Evolutionary conservation across 768 basidiomycete species (phyloP).

Genomic region (Candolleomyces aberdarensis): DNA sequence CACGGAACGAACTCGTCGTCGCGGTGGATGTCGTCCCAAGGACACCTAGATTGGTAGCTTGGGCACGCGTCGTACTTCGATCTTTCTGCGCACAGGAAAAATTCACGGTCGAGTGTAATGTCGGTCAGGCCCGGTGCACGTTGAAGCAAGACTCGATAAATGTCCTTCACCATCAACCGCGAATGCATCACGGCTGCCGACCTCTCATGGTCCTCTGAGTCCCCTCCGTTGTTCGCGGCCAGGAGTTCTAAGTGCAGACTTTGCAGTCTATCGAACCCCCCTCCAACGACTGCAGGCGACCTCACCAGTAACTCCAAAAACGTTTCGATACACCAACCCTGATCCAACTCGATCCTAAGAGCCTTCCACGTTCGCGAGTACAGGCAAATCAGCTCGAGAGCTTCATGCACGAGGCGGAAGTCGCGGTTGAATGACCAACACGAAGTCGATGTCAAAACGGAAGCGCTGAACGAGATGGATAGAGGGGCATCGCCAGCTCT

Average conservation of each 20-base stretch:
- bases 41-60: background rate
- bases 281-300: background rate
- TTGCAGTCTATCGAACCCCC: background rate
- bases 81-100: background rate
- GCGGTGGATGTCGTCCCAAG: background rate
- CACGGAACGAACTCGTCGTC: conserved; percentile 1
- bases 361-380: background rate
- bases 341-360: background rate
- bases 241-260: background rate
- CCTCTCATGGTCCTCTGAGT: background rate
- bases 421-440: no score
- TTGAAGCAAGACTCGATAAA: background rate
- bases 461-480: background rate
- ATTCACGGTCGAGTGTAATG: background rate
- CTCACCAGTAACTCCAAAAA: background rate
- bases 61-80: background rate
- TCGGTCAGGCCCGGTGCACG: background rate
- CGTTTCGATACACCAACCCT: background rate
- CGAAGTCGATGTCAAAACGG: background rate
- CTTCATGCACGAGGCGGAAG: background rate
- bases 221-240: background rate
- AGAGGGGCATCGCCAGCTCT: background rate
- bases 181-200: background rate
- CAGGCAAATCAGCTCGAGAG: background rate
- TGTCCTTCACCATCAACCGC: background rate